Evolutionary conservation across 1,139 yeast genomes (phyloP), one percentile per base, ranked within the genome.

Genomic region (Kurtzmaniella quercitrusa): DNA sequence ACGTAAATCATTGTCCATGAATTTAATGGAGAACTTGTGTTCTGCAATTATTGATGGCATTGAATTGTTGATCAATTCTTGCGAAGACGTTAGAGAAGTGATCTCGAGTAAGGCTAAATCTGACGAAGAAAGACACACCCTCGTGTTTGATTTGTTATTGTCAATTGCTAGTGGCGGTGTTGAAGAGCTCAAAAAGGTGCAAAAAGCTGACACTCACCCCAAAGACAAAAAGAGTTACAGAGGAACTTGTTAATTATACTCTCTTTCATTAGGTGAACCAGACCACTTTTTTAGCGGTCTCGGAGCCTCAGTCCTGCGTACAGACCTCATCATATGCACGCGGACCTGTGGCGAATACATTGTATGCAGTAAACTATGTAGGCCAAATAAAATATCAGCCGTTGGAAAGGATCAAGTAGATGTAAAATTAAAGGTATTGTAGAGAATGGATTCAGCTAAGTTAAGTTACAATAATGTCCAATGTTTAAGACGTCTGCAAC

Each of bases 11-110:
- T 66, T 89, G 59, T 74, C 86, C 28, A 71, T 84, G 50, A 89
- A 85, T 58, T 67, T 89, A 54, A 71, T 89, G 42, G 88, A 85
- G 53, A 78, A 82, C 57, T 71, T 88, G 54, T 74, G 88, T 76
- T 69, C 68, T 47, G 95, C 85, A 56, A 74, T 84, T 43, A 73
- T 81, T 43, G 69, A 68, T 37, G 73, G 78, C 36, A 68, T 79
- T 21, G 80, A 82, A 55, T 67, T 79, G 41, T 71, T 87, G 53
- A 66, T 78, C 45, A 56, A 57, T 33, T 53, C 74, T 12, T 58
- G 65, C 45, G 59, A 58, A 22, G 52, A 58, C 8, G 70, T 68
- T 32, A 51, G 61, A 36, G 50, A 45, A 3, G 46, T 59, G 18
- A 45, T 61, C 40, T 40, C 50, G 9, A 32, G 45, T 15, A 52